Evolutionary conservation across 495 filamentous ascomycete species (phyloP).

Genomic region (Penicillium pancosmium): DNA sequence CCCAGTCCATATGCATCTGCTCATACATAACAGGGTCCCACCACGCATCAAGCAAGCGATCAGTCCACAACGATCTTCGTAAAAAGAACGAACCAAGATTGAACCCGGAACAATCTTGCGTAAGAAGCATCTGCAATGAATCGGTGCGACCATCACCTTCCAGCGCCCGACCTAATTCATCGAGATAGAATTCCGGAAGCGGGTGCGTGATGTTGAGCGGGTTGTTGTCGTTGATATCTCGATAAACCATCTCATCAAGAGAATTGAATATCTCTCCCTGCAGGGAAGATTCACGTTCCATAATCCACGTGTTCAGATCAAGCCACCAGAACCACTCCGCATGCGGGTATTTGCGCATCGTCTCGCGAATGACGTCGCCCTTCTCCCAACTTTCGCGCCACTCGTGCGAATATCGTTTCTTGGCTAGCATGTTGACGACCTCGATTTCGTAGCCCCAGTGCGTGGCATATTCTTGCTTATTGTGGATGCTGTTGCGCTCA

Average conservation of each 20-base stretch:
- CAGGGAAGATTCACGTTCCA: constrained; percentile 92
- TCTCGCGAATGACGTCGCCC: constrained; percentile 90
- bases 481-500: constrained; percentile 91
- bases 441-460: constrained; percentile 96
- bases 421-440: constrained; percentile 95
- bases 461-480: constrained; percentile 85
- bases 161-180: constrained; percentile 67
- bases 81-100: constrained; percentile 97
- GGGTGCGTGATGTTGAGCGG: constrained; percentile 93
- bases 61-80: constrained; percentile 80
- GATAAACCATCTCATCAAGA: constrained; percentile 76
- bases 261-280: constrained; percentile 88
- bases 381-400: constrained; percentile 99
- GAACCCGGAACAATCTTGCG: constrained; percentile 95
- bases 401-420: constrained; percentile 98
- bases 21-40: constrained; percentile 99
- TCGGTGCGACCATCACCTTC: constrained; percentile 71
- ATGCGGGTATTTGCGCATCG: constrained; percentile 89
- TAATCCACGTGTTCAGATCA: constrained; percentile 95
- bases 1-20: constrained; percentile 99
- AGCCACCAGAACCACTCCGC: constrained; percentile 99
- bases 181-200: constrained; percentile 69
- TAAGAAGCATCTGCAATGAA: constrained; percentile 84
- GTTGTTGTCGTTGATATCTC: constrained; percentile 96
- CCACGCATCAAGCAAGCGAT: constrained; percentile 93